Evolutionary conservation across 805 yeast genomes (phyloP).

Genomic region (Phaffomyces thermotolerans): DNA sequence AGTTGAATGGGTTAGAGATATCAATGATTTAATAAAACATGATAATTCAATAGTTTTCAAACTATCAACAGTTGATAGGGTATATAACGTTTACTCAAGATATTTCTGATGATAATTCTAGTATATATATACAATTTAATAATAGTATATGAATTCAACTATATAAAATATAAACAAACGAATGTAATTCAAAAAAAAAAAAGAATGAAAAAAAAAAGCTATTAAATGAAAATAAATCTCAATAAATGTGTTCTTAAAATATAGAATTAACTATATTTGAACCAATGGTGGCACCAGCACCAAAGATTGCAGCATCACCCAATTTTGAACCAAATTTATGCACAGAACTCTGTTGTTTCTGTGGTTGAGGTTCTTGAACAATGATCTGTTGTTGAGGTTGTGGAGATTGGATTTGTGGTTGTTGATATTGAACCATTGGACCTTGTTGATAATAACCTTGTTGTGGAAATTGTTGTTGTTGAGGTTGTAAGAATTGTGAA

Average conservation of each 20-base stretch:
- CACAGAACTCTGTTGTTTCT: constrained; percentile 13
- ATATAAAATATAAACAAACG: too few species aligned
- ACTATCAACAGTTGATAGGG: constrained; percentile 43
- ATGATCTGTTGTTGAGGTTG: constrained; percentile 24
- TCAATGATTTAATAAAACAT: constrained; percentile 48
- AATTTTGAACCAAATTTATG: constrained; percentile 65
- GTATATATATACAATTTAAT: too few species aligned
- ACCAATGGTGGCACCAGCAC: constrained; percentile 95
- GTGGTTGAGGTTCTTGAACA: constrained; percentile 22
- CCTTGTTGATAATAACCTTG: constrained; percentile 32
- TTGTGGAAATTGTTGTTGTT: constrained; percentile 1
- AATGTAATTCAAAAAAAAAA: not conserved
- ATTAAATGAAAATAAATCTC: not conserved
- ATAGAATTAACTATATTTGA: constrained; percentile 71
- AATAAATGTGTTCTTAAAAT: constrained; percentile 31
- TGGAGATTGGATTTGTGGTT: constrained; percentile 25
- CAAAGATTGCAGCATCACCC: constrained; percentile 90
- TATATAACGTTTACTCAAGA: constrained; percentile 53
- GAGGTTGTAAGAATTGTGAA: constrained; percentile 16
- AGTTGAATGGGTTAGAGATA: constrained; percentile 54
- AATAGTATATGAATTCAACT: not conserved
- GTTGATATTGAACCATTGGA: constrained; percentile 21
- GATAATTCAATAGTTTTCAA: constrained; percentile 29
- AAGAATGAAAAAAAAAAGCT: not conserved
- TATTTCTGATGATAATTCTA: constrained; percentile 12